A percentile compares a stretch with the other conserved stretches of the same genome.
Evolutionary conservation across 768 basidiomycete genomes (phyloP).

Genomic region (Trametes elegans): DNA sequence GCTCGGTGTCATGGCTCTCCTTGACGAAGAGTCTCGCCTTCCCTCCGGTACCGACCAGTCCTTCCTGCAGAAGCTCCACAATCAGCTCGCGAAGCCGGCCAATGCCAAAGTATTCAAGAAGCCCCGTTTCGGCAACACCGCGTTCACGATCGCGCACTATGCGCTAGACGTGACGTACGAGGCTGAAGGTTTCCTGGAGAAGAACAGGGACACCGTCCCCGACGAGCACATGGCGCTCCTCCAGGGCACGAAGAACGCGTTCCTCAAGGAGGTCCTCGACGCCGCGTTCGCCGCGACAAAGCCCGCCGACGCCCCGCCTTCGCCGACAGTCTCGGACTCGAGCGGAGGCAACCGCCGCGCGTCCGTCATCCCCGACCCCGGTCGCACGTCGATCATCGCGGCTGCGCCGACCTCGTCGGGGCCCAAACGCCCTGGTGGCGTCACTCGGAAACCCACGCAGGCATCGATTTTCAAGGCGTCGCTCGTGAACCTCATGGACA

Average conservation of each 20-base stretch:
- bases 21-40: slow-evolving; percentile 97
- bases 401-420: slow-evolving; percentile 40
- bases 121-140: slow-evolving; percentile 95
- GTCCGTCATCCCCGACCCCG: slow-evolving; percentile 86
- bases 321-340: slow-evolving; percentile 77
- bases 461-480: slow-evolving; percentile 99
- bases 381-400: slow-evolving; percentile 68
- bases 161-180: slow-evolving; percentile 98
- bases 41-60: slow-evolving; percentile 91
- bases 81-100: slow-evolving; percentile 80
- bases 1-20: slow-evolving; percentile 88
- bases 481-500: slow-evolving; percentile 92
- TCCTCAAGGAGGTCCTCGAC: slow-evolving; percentile 94
- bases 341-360: slow-evolving; percentile 78
- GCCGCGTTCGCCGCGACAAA: slow-evolving; percentile 77
- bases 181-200: slow-evolving; percentile 97
- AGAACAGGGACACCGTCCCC: slow-evolving; percentile 97
- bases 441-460: slow-evolving; percentile 90
- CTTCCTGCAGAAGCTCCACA: slow-evolving; percentile 89
- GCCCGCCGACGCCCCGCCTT: slow-evolving; percentile 66
- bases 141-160: slow-evolving; percentile 98
- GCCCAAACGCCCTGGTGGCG: slow-evolving; percentile 62
- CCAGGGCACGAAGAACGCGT: slow-evolving; percentile 82
- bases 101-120: slow-evolving; percentile 94
- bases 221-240: slow-evolving; percentile 95